These are phyloP conservation scores for Acacia pycnantha DNA, from an alignment of 331 rosid species.

Conservation along the genomic window DNA sequence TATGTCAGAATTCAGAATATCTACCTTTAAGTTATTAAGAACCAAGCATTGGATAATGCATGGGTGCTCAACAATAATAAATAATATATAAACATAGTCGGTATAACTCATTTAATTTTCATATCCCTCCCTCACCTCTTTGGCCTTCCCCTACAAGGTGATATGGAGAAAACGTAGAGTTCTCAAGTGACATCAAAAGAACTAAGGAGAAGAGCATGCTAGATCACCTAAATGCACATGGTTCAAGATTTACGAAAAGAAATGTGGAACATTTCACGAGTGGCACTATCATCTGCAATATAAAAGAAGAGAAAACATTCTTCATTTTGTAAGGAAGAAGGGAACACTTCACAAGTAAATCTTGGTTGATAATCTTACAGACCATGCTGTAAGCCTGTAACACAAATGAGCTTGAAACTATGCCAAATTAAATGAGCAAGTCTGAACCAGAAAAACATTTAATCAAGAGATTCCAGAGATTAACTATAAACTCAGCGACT, in stretches of 20 bases:
- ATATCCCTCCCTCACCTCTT: not conserved
- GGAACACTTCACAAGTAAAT: conserved; percentile 14
- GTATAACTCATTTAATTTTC: not conserved
- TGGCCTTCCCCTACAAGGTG: not conserved
- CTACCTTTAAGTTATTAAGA: not conserved
- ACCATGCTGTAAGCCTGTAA: not conserved
- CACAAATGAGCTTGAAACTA: not conserved
- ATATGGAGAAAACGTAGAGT: not conserved
- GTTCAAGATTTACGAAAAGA: not conserved
- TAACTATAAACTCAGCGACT: not conserved
- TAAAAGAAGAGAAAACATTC: not conserved
- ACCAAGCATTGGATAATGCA: not conserved
- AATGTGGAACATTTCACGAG: not conserved
- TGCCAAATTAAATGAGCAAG: not conserved
- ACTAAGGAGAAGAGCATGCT: not conserved
- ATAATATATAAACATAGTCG: not conserved
- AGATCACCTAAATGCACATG: not conserved
- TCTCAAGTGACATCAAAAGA: not conserved
- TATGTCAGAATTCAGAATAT: not conserved
- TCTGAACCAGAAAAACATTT: not conserved
- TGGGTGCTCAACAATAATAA: not conserved
- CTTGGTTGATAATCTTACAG: not conserved
- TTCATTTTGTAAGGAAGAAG: not conserved
- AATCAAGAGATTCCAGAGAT: not conserved
- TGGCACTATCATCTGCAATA: not conserved